Evolutionary conservation across 2,329 filamentous ascomycete species (phyloP).

Genomic region (Sporothrix mexicana): DNA sequence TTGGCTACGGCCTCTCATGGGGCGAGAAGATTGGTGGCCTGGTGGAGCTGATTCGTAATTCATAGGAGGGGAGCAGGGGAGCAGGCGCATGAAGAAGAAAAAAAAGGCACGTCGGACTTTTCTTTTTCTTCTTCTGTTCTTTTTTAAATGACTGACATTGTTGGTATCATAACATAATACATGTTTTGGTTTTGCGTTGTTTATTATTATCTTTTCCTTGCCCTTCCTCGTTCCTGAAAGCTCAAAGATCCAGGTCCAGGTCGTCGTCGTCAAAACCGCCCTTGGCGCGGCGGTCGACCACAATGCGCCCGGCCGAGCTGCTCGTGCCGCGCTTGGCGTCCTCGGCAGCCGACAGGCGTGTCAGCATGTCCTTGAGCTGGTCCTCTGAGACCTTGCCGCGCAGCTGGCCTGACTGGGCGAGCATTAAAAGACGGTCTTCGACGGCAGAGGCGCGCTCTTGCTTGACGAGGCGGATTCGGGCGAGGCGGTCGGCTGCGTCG

Average conservation of each 20-base stretch:
- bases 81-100: too few relatives aligned
- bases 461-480: slow-evolving; percentile 94
- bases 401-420: slow-evolving; percentile 87
- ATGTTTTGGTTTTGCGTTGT: not conserved
- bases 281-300: slow-evolving; percentile 76
- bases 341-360: slow-evolving; percentile 81
- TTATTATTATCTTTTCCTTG: not conserved
- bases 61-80: too few relatives aligned
- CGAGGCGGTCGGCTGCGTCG: slow-evolving; percentile 89
- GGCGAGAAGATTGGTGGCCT: slow-evolving; percentile 34
- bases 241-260: slow-evolving; percentile 50
- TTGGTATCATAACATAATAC: slow-evolving; percentile 22
- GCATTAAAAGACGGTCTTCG: slow-evolving; percentile 90
- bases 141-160: slow-evolving; percentile 1
- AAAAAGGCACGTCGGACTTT: too few relatives aligned
- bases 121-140: too few relatives aligned
- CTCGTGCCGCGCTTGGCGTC: slow-evolving; percentile 62
- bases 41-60: slow-evolving; percentile 35
- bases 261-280: slow-evolving; percentile 86
- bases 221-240: not conserved
- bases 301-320: slow-evolving; percentile 77
- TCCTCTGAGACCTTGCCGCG: slow-evolving; percentile 86
- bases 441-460: slow-evolving; percentile 87
- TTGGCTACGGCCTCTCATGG: slow-evolving; percentile 60
- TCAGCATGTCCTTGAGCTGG: slow-evolving; percentile 90